Conservation (phyloP, 169 alveolate species). For the Eimeria sp. region DNA sequence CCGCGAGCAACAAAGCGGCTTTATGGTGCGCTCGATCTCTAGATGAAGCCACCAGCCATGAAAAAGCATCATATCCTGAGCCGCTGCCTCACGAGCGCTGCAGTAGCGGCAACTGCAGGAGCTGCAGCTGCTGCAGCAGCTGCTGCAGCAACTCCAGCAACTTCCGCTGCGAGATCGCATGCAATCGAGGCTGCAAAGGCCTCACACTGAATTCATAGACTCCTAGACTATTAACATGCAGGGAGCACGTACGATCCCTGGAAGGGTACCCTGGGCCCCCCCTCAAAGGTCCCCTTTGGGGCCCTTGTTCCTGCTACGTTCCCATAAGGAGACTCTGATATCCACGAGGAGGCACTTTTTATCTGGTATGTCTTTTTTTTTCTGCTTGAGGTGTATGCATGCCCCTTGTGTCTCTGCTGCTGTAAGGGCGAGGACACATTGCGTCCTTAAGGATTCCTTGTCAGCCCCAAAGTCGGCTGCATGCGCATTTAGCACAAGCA, state of each 20-base stretch:
- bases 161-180: background rate
- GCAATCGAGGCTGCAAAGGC: background rate
- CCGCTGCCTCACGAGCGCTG: background rate
- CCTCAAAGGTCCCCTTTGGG: background rate
- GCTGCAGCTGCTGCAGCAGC: conserved; percentile 7
- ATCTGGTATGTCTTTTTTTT: background rate
- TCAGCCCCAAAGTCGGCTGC: background rate
- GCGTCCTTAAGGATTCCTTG: background rate
- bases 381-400: background rate
- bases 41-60: background rate
- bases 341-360: background rate
- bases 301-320: background rate
- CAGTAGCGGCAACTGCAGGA: background rate
- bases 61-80: too few relatives aligned
- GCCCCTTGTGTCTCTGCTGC: background rate
- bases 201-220: background rate
- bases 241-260: background rate
- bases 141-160: background rate
- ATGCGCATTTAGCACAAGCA: background rate
- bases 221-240: background rate
- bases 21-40: background rate
- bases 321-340: background rate
- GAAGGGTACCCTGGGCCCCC: conserved; percentile 20
- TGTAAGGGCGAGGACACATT: background rate
- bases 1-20: background rate